A percentile compares a stretch with the other conserved stretches of the same genome.
phyloP scores from a whole-genome alignment of 2,329 filamentous ascomycete species.

The Diaporthe caulivora region DNA sequence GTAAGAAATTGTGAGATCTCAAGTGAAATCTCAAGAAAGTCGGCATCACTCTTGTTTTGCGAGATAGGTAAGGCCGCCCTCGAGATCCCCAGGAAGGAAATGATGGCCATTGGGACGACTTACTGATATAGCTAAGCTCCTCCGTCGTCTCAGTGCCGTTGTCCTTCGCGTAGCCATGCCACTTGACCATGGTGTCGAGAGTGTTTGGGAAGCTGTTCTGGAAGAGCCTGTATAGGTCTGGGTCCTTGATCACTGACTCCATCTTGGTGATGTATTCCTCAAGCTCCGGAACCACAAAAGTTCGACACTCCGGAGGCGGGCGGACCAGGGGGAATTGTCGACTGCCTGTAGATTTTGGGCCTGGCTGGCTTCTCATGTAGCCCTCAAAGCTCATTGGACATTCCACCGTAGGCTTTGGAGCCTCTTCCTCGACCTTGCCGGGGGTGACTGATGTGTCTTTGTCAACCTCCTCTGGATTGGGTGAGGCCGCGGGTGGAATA shows the following conservation, averaged over 20 bases:
- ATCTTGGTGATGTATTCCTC: slow-evolving; percentile 72
- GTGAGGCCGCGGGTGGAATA: slow-evolving; percentile 10
- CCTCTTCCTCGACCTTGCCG: slow-evolving; percentile 3
- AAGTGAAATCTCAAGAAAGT: not conserved
- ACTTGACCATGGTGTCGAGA: slow-evolving; percentile 83
- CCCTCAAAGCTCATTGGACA: slow-evolving; percentile 43
- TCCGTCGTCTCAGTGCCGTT: slow-evolving; percentile 58
- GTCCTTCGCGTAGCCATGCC: slow-evolving; percentile 72
- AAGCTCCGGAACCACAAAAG: slow-evolving; percentile 76
- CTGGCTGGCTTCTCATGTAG: slow-evolving; percentile 44
- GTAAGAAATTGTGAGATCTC: not conserved
- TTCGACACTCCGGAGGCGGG: slow-evolving; percentile 76
- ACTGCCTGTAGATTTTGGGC: slow-evolving; percentile 46
- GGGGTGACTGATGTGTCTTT: not conserved
- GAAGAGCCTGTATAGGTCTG: slow-evolving; percentile 82
- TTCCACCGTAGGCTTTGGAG: slow-evolving; percentile 19
- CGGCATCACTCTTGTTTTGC: not conserved
- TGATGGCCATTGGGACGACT: not conserved
- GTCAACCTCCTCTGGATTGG: not conserved
- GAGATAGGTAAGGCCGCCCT: not conserved
- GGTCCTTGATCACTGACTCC: slow-evolving; percentile 56
- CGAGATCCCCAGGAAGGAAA: too few relatives aligned
- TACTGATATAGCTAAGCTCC: slow-evolving; percentile 75
- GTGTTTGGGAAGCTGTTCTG: slow-evolving; percentile 89
- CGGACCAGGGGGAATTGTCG: slow-evolving; percentile 55